Conservation (phyloP, 1,284 basidiomycete genomes). For the Irpex sp. region DNA sequence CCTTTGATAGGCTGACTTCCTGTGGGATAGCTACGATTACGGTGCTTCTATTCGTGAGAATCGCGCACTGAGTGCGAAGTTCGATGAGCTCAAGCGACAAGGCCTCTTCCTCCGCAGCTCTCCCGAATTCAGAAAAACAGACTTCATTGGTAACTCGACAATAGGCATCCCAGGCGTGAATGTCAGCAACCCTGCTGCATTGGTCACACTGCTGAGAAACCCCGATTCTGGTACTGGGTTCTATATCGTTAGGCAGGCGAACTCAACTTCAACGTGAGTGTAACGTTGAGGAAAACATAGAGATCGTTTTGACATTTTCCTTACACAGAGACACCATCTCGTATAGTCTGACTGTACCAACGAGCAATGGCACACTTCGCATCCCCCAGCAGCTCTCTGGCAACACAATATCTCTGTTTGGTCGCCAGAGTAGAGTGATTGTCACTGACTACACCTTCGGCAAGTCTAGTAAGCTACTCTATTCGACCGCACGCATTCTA, state of each 20-base stretch:
- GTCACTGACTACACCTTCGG: constrained; percentile 78
- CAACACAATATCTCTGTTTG: constrained; percentile 62
- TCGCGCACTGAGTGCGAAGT: constrained; percentile 76
- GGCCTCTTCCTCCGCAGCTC: constrained; percentile 81
- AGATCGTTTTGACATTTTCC: background rate
- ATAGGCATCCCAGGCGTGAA: constrained; percentile 51
- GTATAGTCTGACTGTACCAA: constrained; percentile 67
- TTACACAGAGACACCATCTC: constrained; percentile 48
- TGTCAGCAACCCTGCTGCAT: constrained; percentile 54
- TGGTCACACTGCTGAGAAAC: constrained; percentile 74
- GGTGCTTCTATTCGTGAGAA: constrained; percentile 75
- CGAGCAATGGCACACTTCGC: constrained; percentile 55
- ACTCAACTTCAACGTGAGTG: constrained; percentile 74
- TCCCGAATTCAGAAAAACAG: constrained; percentile 81
- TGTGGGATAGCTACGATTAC: constrained; percentile 70
- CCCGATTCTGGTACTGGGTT: constrained; percentile 73
- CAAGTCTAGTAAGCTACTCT: constrained; percentile 54
- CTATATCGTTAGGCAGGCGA: constrained; percentile 74
- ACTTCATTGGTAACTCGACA: constrained; percentile 72
- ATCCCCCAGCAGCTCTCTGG: constrained; percentile 56
- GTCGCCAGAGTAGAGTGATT: constrained; percentile 77
- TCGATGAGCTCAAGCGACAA: constrained; percentile 80
- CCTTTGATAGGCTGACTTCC: background rate
- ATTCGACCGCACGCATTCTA: constrained; percentile 75
- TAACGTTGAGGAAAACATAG: background rate